A percentile compares a stretch with the other conserved stretches of the same genome.
Evolutionary conservation across 2,329 filamentous ascomycete species (phyloP).

Genomic region (Cryphonectria parasitica): DNA sequence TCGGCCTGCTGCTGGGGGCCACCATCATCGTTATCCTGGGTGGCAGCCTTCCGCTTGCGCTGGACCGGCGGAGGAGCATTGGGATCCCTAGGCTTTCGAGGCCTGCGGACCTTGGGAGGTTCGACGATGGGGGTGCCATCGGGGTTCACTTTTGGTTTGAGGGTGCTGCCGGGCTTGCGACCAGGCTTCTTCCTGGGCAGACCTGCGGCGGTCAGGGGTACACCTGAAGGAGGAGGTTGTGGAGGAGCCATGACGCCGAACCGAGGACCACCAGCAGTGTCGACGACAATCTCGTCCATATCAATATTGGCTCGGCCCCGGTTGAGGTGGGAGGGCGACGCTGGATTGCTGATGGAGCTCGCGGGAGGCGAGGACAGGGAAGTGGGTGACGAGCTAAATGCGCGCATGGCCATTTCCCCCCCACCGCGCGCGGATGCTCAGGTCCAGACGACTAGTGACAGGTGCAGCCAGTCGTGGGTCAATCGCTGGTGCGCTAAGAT

Average conservation of each 20-base stretch:
- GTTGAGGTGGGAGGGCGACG: constrained; percentile 47
- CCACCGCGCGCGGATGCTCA: constrained; percentile 22
- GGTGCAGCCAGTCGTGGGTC: constrained; percentile 2
- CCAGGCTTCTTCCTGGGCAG: constrained; percentile 66
- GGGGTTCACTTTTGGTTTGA: constrained; percentile 48
- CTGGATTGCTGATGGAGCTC: constrained; percentile 53
- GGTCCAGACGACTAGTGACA: constrained; percentile 9
- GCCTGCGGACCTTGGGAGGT: constrained; percentile 54
- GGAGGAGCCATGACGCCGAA: constrained; percentile 38
- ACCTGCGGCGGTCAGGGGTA: constrained; percentile 60
- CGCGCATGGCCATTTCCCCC: constrained; percentile 42
- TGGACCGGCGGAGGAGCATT: constrained; percentile 58
- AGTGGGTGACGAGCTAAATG: constrained; percentile 52
- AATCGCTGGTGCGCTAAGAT: background rate
- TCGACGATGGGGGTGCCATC: constrained; percentile 44
- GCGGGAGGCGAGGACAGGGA: constrained; percentile 58
- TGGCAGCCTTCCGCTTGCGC: constrained; percentile 58
- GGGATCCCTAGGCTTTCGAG: constrained; percentile 62
- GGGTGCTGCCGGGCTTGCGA: constrained; percentile 63
- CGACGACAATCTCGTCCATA: constrained; percentile 56
- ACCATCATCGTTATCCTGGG: constrained; percentile 37
- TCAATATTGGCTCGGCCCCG: constrained; percentile 42
- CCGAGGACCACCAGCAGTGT: constrained; percentile 42
- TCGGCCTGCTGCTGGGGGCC: constrained; percentile 30
- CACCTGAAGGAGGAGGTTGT: constrained; percentile 42